Evolutionary conservation across 208 protist genomes (phyloP).

Genomic region (Crithidia brevicula): DNA sequence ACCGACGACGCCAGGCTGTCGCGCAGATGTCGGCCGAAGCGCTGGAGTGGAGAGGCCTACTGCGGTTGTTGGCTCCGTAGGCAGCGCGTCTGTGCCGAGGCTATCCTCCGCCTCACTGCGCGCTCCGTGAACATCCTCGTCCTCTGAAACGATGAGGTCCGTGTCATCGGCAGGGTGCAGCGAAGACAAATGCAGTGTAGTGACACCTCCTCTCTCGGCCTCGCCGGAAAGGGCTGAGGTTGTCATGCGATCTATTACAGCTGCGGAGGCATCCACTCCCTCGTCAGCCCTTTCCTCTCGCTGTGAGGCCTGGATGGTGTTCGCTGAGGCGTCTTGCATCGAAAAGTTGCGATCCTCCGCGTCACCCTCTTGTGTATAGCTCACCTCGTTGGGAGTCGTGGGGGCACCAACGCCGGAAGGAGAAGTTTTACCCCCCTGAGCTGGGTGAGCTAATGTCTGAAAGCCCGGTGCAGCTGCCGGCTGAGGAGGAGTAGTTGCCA

Average conservation of each 20-base stretch:
- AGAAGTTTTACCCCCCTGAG: background rate
- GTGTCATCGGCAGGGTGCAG: slow-evolving; percentile 5
- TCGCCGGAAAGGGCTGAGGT: background rate
- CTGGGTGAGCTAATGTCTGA: background rate
- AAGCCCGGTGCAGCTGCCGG: slow-evolving; percentile 12
- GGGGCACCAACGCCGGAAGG: background rate
- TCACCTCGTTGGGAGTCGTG: slow-evolving; percentile 18
- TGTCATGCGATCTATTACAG: background rate
- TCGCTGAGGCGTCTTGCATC: slow-evolving; percentile 4
- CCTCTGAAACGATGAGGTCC: slow-evolving; percentile 9
- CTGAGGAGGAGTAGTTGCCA: slow-evolving; percentile 8
- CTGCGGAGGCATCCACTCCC: background rate
- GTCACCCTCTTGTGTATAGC: slow-evolving; percentile 25
- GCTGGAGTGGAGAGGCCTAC: background rate
- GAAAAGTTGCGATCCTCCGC: slow-evolving; percentile 22
- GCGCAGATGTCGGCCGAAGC: background rate
- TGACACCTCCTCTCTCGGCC: background rate
- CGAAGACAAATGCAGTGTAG: slow-evolving; percentile 8
- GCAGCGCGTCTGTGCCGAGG: slow-evolving; percentile 7
- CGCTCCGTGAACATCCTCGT: background rate
- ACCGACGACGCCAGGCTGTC: background rate
- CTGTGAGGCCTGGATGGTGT: background rate
- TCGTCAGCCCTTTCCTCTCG: background rate
- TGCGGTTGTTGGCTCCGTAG: slow-evolving; percentile 10
- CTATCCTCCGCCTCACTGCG: background rate